Conservation (phyloP, 768 basidiomycete genomes). For the Rhizopogon vinicolor region DNA sequence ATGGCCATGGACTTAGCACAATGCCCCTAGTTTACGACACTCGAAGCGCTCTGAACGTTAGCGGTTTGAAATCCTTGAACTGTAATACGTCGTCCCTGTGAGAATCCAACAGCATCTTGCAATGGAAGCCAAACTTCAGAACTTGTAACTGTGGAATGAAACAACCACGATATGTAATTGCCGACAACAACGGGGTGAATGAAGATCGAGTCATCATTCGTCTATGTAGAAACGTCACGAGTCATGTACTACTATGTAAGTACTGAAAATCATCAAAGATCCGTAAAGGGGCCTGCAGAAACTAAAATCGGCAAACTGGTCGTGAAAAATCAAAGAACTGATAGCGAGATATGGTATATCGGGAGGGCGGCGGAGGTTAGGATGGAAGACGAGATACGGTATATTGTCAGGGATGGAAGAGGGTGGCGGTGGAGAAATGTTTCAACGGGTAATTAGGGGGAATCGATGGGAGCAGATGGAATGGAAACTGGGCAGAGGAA, state of each 20-base stretch:
- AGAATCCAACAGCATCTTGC: no score
- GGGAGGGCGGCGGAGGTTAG: not conserved
- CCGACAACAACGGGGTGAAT: not conserved
- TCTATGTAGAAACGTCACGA: conserved; percentile 4
- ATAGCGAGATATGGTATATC: not conserved
- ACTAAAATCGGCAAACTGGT: conserved; percentile 23
- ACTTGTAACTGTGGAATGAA: not conserved
- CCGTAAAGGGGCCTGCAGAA: conserved; percentile 21
- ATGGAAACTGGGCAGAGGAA: not conserved
- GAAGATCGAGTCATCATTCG: conserved; percentile 18
- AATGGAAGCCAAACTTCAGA: not conserved
- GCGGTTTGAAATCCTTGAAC: not conserved
- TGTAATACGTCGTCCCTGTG: no score
- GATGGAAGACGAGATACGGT: not conserved
- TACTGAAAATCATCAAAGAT: conserved; percentile 13
- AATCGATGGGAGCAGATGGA: not conserved
- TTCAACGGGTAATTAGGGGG: not conserved
- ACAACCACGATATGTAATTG: not conserved
- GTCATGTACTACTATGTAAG: not conserved
- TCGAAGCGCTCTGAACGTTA: not conserved
- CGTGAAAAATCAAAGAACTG: not conserved
- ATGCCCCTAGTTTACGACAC: not conserved
- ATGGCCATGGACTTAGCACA: not conserved
- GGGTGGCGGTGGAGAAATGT: not conserved
- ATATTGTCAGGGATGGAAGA: not conserved